Conservation (phyloP, 257 asterid genomes). For the Lycium ferocissimum region DNA sequence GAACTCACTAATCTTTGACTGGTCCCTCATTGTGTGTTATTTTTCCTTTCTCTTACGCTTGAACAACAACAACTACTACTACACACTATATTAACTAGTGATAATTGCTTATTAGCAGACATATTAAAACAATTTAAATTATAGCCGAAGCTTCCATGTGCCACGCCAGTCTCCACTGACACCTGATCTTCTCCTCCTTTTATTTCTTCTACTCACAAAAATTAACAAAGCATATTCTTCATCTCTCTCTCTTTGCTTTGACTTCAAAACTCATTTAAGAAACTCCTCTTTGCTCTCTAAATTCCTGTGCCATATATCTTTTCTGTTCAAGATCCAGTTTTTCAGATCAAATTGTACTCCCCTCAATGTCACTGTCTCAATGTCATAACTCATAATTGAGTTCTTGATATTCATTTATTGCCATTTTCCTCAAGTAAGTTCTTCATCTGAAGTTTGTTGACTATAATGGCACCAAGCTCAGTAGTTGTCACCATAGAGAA, state of each 20-base stretch:
- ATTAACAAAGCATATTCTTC: slow-evolving; percentile 37
- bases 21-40: not conserved
- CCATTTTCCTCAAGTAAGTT: slow-evolving; percentile 35
- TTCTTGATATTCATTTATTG: not conserved
- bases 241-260: slow-evolving; percentile 26
- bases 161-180: slow-evolving; percentile 47
- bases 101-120: not conserved
- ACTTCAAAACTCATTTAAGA: slow-evolving; percentile 32
- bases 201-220: slow-evolving; percentile 31
- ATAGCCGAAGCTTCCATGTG: slow-evolving; percentile 52
- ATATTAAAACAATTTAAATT: slow-evolving; percentile 28
- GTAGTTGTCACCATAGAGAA: slow-evolving; percentile 75
- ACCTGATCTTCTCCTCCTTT: slow-evolving; percentile 36
- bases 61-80: not conserved
- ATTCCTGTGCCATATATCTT: slow-evolving; percentile 32
- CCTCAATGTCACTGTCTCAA: not conserved
- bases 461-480: slow-evolving; percentile 75
- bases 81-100: not conserved
- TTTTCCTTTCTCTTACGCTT: not conserved
- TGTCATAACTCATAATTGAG: slow-evolving; percentile 29
- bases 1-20: slow-evolving; percentile 9
- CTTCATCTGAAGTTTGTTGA: slow-evolving; percentile 33
- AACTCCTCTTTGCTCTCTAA: slow-evolving; percentile 36
- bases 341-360: not conserved
- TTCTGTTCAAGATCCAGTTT: slow-evolving; percentile 57